A percentile compares a stretch with the other conserved stretches of the same genome.
These are phyloP conservation scores for Quillaja saponaria DNA, from an alignment of 306 rosid genomes.

Conservation along the genomic window DNA sequence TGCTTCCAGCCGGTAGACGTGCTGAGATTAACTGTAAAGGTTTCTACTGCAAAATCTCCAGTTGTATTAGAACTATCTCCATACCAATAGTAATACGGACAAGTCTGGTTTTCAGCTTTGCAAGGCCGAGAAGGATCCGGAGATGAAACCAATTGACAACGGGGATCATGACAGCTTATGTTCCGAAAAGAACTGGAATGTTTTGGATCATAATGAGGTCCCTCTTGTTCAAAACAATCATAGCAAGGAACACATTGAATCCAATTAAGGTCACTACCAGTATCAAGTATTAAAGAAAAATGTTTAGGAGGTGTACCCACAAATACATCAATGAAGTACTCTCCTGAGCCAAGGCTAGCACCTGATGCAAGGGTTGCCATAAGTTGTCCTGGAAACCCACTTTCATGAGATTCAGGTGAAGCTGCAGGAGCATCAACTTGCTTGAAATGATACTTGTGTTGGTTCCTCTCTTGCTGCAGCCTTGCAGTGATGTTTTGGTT, in stretches of 20 bases:
- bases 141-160: conserved; percentile 75
- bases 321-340: conserved; percentile 95
- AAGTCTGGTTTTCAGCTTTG: conserved; percentile 64
- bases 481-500: conserved; percentile 75
- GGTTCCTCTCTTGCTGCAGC: conserved; percentile 36
- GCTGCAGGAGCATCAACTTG: conserved; percentile 37
- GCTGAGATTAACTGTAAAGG: conserved; percentile 86
- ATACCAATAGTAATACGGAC: conserved; percentile 95
- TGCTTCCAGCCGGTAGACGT: conserved; percentile 42
- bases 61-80: conserved; percentile 96
- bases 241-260: conserved; percentile 89
- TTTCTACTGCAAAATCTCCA: conserved; percentile 79
- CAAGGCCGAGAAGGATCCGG: conserved; percentile 88
- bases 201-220: conserved; percentile 77
- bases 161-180: conserved; percentile 64
- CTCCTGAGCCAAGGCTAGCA: conserved; percentile 94
- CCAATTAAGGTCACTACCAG: conserved; percentile 99
- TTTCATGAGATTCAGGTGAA: conserved; percentile 43
- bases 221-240: conserved; percentile 90
- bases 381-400: conserved; percentile 53
- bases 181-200: conserved; percentile 69
- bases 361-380: conserved; percentile 93
- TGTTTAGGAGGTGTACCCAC: conserved; percentile 94
- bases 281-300: conserved; percentile 82
- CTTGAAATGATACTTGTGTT: conserved; percentile 24